Evolutionary conservation across 768 basidiomycete species (phyloP).

Genomic region (Mycena metata): DNA sequence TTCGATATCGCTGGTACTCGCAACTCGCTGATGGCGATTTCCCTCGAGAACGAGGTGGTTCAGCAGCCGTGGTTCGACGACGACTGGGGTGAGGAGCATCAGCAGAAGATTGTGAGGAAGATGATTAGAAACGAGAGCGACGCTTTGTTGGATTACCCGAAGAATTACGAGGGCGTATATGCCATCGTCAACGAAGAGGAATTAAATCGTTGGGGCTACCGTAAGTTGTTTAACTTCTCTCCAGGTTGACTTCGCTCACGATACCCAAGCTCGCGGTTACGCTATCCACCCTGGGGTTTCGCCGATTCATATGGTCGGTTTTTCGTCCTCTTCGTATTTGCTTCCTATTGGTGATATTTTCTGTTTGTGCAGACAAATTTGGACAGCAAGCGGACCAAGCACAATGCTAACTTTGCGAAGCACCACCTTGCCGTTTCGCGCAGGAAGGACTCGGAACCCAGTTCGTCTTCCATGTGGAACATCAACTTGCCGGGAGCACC

Average conservation of each 20-base stretch:
- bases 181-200: conserved; percentile 68
- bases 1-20: conserved; percentile 71
- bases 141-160: conserved; percentile 63
- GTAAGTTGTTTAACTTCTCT: conserved; percentile 16
- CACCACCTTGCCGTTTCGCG: conserved; percentile 71
- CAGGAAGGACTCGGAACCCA: conserved; percentile 73
- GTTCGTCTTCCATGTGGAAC: conserved; percentile 73
- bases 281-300: conserved; percentile 72
- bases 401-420: conserved; percentile 77
- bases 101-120: conserved; percentile 64
- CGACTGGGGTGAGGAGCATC: conserved; percentile 69
- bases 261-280: conserved; percentile 61
- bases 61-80: conserved; percentile 70
- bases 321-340: background rate
- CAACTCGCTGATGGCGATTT: conserved; percentile 69
- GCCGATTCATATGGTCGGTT: conserved; percentile 63
- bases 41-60: conserved; percentile 63
- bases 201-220: conserved; percentile 68
- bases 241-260: background rate
- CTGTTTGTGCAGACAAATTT: conserved; percentile 57
- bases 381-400: conserved; percentile 68
- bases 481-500: conserved; percentile 70
- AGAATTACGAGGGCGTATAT: conserved; percentile 70
- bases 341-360: background rate
- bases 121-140: conserved; percentile 67